Base-by-base conservation (phyloP, 768 basidiomycete species). In the Myochromella boudieri region DNA sequence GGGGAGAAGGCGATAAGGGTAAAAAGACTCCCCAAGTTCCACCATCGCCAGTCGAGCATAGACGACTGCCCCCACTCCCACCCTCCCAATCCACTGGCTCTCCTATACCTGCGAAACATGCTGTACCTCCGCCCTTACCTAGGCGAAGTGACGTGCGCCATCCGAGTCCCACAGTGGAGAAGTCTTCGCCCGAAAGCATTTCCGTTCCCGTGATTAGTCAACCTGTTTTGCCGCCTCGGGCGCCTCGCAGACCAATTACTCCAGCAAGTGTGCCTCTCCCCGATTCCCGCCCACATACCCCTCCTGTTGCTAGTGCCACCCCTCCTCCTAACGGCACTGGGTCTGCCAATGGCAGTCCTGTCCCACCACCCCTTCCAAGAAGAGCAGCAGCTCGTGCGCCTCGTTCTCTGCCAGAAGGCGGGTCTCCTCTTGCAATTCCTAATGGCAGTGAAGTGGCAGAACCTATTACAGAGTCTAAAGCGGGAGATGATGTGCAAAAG, bases 311-410 rank as follows among this genome's bases (percentile, higher is more conserved):
- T 10, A 20, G 24, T 38, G 28, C 42, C 18, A 37, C 20, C 8
- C 26, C 53, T 37, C 40, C 44, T 18, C 17, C 33, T 17, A 3
- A 9, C 12, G 33, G n/a, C 11, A 20, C 27, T 20, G 53, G 43
- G 3, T 37, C 41, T 3, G 66, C 69, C 12, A 49, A 56, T 17
- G 53, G 50, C 14, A 51, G 24, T 5, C 44, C 54, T 15, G 57
- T 64, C 3, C 74, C 76, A 5, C 85, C 86, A 0, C 86, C 85
- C 2, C 62, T 89, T 18, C 86, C 86, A 0, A 73, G 82, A 32
- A 70, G 86, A 36, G 86, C 86, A 0, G 76, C 83, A 38, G 80
- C 76, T 1, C 73, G 86, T 17, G 68, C 66, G 5, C 57, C 74
- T 10, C 67, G 72, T 9, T 52, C 56, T 21, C 57, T 61, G 42